A percentile compares a stretch with the other conserved stretches of the same genome.
Conservation (phyloP, 805 yeast species). For the Tetrapisispora nanseiensis region DNA sequence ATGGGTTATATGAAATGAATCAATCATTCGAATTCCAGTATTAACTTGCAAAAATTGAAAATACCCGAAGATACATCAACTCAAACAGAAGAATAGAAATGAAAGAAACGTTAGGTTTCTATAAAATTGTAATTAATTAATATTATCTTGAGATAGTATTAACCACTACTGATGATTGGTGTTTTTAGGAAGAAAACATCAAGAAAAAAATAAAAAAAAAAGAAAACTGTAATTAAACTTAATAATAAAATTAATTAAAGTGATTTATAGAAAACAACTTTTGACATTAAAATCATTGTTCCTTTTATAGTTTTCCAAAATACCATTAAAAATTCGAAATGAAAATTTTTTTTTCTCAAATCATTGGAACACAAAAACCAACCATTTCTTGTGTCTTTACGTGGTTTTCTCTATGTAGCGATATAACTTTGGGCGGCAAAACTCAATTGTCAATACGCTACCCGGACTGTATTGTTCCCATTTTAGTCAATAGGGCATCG, state of each 20-base stretch:
- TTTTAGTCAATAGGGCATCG: no score
- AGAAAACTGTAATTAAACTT: not conserved
- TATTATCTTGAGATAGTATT: constrained; percentile 35
- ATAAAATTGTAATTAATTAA: constrained; percentile 28
- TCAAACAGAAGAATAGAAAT: constrained; percentile 19
- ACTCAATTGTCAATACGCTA: no score
- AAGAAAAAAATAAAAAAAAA: constrained; percentile 2
- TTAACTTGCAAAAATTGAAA: constrained; percentile 22
- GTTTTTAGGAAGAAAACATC: constrained; percentile 14
- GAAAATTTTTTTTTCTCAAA: not conserved
- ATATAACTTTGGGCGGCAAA: no score
- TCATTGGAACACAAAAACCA: not conserved
- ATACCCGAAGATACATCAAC: constrained; percentile 1
- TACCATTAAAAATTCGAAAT: not conserved
- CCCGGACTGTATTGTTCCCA: no score
- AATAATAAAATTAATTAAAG: not conserved
- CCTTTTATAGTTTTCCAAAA: constrained; percentile 1
- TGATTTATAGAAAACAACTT: no score
- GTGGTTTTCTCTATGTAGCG: no score
- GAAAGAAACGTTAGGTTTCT: constrained; percentile 30
- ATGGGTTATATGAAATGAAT: constrained; percentile 27
- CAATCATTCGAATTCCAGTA: constrained; percentile 27
- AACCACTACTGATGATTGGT: constrained; percentile 35
- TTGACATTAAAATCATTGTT: not conserved
- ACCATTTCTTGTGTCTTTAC: no score